Conservation (phyloP, 441 rosid genomes). For the Dalechampia spathulata region DNA sequence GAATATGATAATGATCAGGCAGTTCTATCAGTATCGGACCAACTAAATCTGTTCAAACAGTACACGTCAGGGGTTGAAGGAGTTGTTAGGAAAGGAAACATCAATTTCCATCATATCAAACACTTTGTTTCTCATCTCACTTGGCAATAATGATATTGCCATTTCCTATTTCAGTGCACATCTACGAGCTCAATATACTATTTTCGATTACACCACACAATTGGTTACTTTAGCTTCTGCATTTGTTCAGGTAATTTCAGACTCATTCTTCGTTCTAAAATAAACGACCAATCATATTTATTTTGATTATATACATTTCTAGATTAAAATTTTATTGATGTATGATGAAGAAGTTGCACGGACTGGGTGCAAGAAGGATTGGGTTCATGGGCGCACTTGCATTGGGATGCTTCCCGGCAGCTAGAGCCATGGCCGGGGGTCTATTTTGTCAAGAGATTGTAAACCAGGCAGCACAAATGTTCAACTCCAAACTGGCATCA, state of each 20-base stretch:
- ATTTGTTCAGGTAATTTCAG: conserved; percentile 32
- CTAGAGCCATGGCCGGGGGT: conserved; percentile 45
- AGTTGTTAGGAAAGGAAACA: conserved; percentile 31
- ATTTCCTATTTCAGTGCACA: conserved; percentile 13
- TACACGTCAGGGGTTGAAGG: conserved; percentile 27
- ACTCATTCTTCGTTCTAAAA: no score
- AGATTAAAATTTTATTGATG: no score
- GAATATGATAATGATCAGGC: no score
- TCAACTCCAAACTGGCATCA: conserved; percentile 37
- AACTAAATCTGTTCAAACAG: conserved; percentile 30
- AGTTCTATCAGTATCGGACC: conserved; percentile 4
- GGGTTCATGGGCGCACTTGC: conserved; percentile 48
- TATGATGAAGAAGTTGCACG: conserved; percentile 35
- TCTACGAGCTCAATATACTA: conserved; percentile 24
- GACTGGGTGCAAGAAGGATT: conserved; percentile 46
- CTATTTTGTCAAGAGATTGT: conserved; percentile 26
- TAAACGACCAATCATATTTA: no score
- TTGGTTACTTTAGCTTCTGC: conserved; percentile 32
- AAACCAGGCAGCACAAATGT: conserved; percentile 35
- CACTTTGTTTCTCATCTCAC: conserved; percentile 33
- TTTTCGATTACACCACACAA: conserved; percentile 32
- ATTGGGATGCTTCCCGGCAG: conserved; percentile 57
- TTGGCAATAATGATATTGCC: conserved; percentile 47
- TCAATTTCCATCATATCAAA: conserved; percentile 28
- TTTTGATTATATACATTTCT: no score